These are phyloP conservation scores for Melastoma candidum DNA, from an alignment of 441 rosid genomes.

Conservation along the genomic window DNA sequence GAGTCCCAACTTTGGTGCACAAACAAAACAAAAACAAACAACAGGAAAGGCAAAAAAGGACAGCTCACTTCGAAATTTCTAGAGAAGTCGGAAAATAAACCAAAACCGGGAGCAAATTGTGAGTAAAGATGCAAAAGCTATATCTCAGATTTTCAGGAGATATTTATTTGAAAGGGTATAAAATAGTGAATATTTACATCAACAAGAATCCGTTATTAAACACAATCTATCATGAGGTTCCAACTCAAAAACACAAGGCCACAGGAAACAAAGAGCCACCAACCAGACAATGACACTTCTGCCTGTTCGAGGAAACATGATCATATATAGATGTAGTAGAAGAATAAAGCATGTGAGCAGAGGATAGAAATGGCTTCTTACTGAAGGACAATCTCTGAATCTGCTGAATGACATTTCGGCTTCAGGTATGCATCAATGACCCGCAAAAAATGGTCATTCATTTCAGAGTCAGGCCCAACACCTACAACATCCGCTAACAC, in stretches of 20 bases:
- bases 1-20: too few relatives aligned
- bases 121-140: too few relatives aligned
- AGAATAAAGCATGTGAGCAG: slow-evolving; percentile 2
- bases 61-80: too few relatives aligned
- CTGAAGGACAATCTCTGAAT: slow-evolving; percentile 61
- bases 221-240: too few relatives aligned
- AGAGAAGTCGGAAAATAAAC: too few relatives aligned
- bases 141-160: too few relatives aligned
- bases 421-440: slow-evolving; percentile 75
- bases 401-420: slow-evolving; percentile 74
- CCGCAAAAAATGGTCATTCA: slow-evolving; percentile 35
- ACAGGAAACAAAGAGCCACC: neutral
- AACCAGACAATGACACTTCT: neutral
- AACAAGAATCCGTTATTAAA: too few relatives aligned
- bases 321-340: neutral
- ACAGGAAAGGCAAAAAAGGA: too few relatives aligned
- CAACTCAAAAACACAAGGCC: neutral
- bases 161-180: too few relatives aligned
- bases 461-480: slow-evolving; percentile 20
- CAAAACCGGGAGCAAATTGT: too few relatives aligned
- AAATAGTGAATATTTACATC: too few relatives aligned
- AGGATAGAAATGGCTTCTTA: slow-evolving; percentile 17
- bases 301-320: neutral
- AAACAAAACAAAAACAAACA: too few relatives aligned
- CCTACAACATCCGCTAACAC: slow-evolving; percentile 25